Percentiles rank a stretch among this genome's conserved stretches.
Evolutionary conservation across 371 early-diverging fungal genomes (phyloP).

Genomic region (Massospora cicadina): DNA sequence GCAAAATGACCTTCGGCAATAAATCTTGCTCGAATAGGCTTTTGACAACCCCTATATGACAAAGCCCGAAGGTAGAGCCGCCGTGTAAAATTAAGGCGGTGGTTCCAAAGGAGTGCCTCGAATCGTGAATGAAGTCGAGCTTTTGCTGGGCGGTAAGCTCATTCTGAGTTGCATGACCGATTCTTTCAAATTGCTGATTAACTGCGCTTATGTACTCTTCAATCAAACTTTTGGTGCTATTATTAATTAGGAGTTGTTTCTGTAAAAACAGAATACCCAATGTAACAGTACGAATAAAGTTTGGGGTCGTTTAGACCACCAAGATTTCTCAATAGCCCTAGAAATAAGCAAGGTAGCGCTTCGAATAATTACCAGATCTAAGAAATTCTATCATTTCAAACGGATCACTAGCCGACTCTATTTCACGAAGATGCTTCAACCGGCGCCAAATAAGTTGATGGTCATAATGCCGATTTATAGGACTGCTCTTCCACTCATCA

Average conservation of each 20-base stretch:
- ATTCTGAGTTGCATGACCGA: slow-evolving; percentile 23
- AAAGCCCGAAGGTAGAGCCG: slow-evolving; percentile 47
- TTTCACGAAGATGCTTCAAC: slow-evolving; percentile 27
- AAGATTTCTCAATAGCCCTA: slow-evolving; percentile 43
- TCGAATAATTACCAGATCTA: slow-evolving; percentile 21
- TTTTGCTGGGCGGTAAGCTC: slow-evolving; percentile 31
- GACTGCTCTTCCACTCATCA: slow-evolving; percentile 33
- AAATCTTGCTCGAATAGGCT: slow-evolving; percentile 39
- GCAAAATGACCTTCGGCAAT: slow-evolving; percentile 47
- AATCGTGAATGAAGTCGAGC: slow-evolving; percentile 46
- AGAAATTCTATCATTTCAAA: slow-evolving; percentile 36
- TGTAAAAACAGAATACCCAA: slow-evolving; percentile 21
- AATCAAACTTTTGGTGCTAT: slow-evolving; percentile 44
- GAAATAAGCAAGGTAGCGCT: background rate
- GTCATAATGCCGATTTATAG: slow-evolving; percentile 39
- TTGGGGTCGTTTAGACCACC: slow-evolving; percentile 49
- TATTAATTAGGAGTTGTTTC: slow-evolving; percentile 4
- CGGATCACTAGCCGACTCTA: slow-evolving; percentile 30
- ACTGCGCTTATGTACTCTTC: slow-evolving; percentile 51
- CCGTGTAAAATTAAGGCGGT: slow-evolving; percentile 53
- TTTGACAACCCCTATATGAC: slow-evolving; percentile 57
- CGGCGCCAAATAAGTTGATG: slow-evolving; percentile 36
- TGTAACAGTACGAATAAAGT: slow-evolving; percentile 32
- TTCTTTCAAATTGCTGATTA: slow-evolving; percentile 31
- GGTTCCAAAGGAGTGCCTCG: slow-evolving; percentile 42